These are phyloP conservation scores for Mortierella claussenii DNA, from an alignment of 192 early-diverging fungal species.

Conservation along the genomic window DNA sequence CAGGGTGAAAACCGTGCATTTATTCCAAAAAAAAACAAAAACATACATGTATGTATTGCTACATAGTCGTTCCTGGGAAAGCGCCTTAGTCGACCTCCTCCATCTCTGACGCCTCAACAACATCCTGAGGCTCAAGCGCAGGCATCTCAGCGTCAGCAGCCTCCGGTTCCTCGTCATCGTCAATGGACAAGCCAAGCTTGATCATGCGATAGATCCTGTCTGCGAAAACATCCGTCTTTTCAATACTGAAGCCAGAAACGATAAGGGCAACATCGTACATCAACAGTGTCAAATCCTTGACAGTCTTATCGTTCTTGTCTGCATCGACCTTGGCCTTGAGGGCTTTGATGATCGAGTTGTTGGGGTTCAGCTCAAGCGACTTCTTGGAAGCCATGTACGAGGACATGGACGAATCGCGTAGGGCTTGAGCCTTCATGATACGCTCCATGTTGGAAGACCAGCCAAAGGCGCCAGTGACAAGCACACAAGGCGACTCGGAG, in stretches of 20 bases:
- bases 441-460: constrained; percentile 99
- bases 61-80: no score
- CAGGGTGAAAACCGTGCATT: no score
- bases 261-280: constrained; percentile 96
- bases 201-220: constrained; percentile 99
- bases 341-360: constrained; percentile 93
- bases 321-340: constrained; percentile 92
- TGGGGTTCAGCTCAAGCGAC: constrained; percentile 98
- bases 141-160: constrained; percentile 7
- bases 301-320: constrained; percentile 99
- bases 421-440: constrained; percentile 99
- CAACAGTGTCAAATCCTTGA: constrained; percentile 95
- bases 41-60: no score
- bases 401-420: constrained; percentile 98
- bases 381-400: constrained; percentile 99
- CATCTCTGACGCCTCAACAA: constrained; percentile 12
- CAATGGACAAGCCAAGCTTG: constrained; percentile 96
- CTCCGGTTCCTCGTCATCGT: constrained; percentile 75
- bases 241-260: constrained; percentile 96
- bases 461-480: constrained; percentile 98
- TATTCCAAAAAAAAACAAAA: no score
- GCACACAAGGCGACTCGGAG: constrained; percentile 96
- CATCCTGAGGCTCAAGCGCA: constrained; percentile 10
- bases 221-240: constrained; percentile 93
- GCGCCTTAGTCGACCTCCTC: constrained; percentile 29